These are phyloP conservation scores for Hypericum androsaemum DNA, from an alignment of 345 rosid genomes.

Conservation along the genomic window DNA sequence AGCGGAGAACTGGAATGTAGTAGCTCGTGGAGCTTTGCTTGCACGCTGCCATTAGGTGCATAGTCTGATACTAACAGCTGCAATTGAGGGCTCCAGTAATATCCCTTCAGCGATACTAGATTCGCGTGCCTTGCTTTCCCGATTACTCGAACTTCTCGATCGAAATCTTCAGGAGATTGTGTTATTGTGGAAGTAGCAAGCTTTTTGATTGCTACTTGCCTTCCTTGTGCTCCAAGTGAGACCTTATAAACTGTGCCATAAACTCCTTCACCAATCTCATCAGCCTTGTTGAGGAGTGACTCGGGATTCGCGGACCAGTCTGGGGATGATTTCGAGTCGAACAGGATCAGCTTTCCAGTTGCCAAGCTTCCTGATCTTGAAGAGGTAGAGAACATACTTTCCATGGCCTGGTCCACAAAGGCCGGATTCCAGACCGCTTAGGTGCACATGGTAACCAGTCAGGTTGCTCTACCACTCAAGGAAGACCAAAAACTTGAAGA, in stretches of 20 bases:
- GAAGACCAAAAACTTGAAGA: slow-evolving; percentile 39
- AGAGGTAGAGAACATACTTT: slow-evolving; percentile 81
- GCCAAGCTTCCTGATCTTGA: slow-evolving; percentile 46
- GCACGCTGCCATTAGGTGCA: slow-evolving; percentile 67
- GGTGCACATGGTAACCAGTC: slow-evolving; percentile 60
- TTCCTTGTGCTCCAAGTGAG: slow-evolving; percentile 43
- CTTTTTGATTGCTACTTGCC: slow-evolving; percentile 55
- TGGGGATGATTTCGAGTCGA: slow-evolving; percentile 49
- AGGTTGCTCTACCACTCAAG: slow-evolving; percentile 45
- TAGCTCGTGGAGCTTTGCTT: slow-evolving; percentile 58
- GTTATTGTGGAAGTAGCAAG: slow-evolving; percentile 45
- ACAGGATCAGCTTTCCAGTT: slow-evolving; percentile 48
- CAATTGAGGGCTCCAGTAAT: too few species aligned
- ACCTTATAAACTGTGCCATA: slow-evolving; percentile 82
- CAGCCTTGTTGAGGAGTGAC: slow-evolving; percentile 51
- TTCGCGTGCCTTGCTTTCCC: slow-evolving; percentile 71
- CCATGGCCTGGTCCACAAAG: slow-evolving; percentile 55
- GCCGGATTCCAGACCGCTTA: slow-evolving; percentile 29
- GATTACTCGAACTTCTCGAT: slow-evolving; percentile 55
- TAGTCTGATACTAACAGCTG: slow-evolving; percentile 65
- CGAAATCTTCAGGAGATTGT: slow-evolving; percentile 66
- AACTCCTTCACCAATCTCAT: slow-evolving; percentile 73
- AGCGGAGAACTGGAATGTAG: too few species aligned
- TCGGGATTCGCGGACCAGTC: slow-evolving; percentile 47
- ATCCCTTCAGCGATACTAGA: slow-evolving; percentile 54